Percentiles rank a stretch among this genome's conserved stretches.
These are phyloP conservation scores for Solanum peruvianum DNA, from an alignment of 257 asterid species.

Conservation along the genomic window DNA sequence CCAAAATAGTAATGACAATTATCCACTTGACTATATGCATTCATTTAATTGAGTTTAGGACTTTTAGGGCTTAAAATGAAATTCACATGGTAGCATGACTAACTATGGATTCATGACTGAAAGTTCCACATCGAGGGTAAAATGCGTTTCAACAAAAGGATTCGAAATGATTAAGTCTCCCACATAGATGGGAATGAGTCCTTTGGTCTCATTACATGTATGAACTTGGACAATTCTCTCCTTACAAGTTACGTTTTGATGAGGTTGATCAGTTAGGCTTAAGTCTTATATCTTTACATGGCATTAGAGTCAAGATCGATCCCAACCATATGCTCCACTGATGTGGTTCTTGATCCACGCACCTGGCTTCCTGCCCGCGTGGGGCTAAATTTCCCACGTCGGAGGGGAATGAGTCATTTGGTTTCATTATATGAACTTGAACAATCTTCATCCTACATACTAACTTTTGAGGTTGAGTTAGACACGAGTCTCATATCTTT, in stretches of 20 bases:
- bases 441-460: fast-evolving
- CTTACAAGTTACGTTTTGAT: no score
- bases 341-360: neutral
- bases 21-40: neutral
- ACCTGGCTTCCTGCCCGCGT: neutral
- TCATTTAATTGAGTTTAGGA: neutral
- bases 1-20: neutral
- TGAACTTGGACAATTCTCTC: no score
- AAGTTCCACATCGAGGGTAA: fast-evolving
- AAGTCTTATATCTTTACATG: neutral
- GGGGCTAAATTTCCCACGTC: neutral
- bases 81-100: no score
- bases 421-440: no score
- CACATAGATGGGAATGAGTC: neutral
- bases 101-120: no score
- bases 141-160: neutral
- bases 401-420: neutral
- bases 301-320: no score
- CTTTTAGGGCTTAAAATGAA: neutral
- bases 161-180: neutral
- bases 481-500: neutral
- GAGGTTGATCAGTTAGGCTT: neutral
- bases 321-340: neutral
- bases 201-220: neutral
- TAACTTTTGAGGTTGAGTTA: no score